These are phyloP conservation scores for Suillus bovinus DNA, from an alignment of 768 basidiomycete species.

Conservation along the genomic window DNA sequence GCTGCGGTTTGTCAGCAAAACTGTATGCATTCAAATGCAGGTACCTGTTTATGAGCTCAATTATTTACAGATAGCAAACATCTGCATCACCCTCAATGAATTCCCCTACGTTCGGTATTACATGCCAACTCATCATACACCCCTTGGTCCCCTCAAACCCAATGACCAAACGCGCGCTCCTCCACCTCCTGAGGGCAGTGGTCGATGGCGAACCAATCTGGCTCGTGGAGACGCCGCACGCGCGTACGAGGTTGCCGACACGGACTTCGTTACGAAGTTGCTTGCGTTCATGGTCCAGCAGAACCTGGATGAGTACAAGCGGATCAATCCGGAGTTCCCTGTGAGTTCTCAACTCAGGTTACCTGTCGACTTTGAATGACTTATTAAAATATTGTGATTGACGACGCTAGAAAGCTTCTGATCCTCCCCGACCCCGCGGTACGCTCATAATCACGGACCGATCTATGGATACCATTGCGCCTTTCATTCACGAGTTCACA, in stretches of 20 bases:
- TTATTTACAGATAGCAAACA: slow-evolving; percentile 69
- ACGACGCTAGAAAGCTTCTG: slow-evolving; percentile 48
- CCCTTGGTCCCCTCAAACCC: slow-evolving; percentile 82
- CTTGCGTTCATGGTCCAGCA: slow-evolving; percentile 85
- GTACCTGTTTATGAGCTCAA: background rate
- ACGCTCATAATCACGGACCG: slow-evolving; percentile 93
- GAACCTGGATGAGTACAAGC: slow-evolving; percentile 85
- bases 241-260: slow-evolving; percentile 66
- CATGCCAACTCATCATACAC: slow-evolving; percentile 76
- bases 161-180: slow-evolving; percentile 63
- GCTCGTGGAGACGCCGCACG: slow-evolving; percentile 72
- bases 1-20: slow-evolving; percentile 70
- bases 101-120: slow-evolving; percentile 94
- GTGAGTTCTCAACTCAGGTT: slow-evolving; percentile 46
- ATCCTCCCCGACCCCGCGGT: slow-evolving; percentile 65
- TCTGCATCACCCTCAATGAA: slow-evolving; percentile 89
- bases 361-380: background rate
- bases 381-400: slow-evolving; percentile 7
- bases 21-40: slow-evolving; percentile 39
- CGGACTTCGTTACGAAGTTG: slow-evolving; percentile 77
- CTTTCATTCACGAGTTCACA: slow-evolving; percentile 95
- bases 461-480: slow-evolving; percentile 91
- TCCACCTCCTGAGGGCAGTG: slow-evolving; percentile 60
- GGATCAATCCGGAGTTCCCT: slow-evolving; percentile 82
- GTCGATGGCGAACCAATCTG: slow-evolving; percentile 80